Percentiles rank a stretch among this genome's conserved stretches.
Evolutionary conservation across 169 alveolate species (phyloP).

Genomic region (Plasmodium adleri): DNA sequence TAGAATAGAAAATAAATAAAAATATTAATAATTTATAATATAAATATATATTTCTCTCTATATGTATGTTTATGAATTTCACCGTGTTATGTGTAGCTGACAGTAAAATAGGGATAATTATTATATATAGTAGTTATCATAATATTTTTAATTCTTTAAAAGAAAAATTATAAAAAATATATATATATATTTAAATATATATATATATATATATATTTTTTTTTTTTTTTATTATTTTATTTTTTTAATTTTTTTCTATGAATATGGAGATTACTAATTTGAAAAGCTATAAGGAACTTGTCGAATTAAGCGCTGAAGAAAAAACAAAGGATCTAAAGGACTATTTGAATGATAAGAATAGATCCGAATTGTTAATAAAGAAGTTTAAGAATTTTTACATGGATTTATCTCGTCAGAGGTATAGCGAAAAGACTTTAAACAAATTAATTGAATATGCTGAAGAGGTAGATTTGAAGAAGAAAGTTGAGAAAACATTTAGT

Average conservation of each 20-base stretch:
- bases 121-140: no score
- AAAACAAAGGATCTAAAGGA: slow-evolving; percentile 56
- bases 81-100: no score
- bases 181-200: not conserved
- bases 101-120: no score
- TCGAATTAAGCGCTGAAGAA: slow-evolving; percentile 35
- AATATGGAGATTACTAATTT: slow-evolving; percentile 55
- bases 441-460: slow-evolving; percentile 69
- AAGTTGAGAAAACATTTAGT: slow-evolving; percentile 80
- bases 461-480: slow-evolving; percentile 71
- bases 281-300: slow-evolving; percentile 63
- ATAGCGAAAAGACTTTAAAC: slow-evolving; percentile 30
- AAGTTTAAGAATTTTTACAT: slow-evolving; percentile 53
- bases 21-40: no score
- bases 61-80: no score
- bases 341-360: slow-evolving; percentile 57
- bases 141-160: no score
- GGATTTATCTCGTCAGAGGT: slow-evolving; percentile 72
- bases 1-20: no score
- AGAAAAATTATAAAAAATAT: not conserved
- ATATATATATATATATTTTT: not conserved
- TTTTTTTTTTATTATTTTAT: not conserved
- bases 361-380: slow-evolving; percentile 46
- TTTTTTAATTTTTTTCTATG: not conserved
- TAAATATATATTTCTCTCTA: no score